Evolutionary conservation across 208 protist species (phyloP).

Genomic region (Acanthamoeba lenticulata): DNA sequence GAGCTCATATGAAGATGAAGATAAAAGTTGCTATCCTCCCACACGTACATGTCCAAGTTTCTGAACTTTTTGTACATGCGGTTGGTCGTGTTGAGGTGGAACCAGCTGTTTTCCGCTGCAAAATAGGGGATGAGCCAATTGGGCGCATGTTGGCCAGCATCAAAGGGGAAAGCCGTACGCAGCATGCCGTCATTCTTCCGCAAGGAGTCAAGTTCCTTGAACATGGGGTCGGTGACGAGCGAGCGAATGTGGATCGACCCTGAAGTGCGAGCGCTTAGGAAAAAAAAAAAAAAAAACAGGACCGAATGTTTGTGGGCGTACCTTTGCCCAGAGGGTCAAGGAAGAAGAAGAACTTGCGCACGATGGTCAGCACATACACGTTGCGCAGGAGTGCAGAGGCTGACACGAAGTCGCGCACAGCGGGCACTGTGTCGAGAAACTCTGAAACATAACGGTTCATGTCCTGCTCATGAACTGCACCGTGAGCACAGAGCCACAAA

Average conservation of each 20-base stretch:
- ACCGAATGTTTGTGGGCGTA: background rate
- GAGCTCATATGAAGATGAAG: background rate
- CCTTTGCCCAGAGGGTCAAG: conserved; percentile 45
- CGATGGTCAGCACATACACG: conserved; percentile 28
- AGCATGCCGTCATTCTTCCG: background rate
- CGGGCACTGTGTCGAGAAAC: conserved; percentile 4
- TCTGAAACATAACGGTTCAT: conserved; percentile 32
- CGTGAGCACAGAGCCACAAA: background rate
- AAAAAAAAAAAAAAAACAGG: background rate
- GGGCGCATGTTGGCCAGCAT: background rate
- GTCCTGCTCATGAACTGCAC: background rate
- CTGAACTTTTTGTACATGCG: background rate
- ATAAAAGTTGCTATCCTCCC: too few species aligned
- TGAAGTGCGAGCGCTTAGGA: background rate
- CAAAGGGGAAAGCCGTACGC: background rate
- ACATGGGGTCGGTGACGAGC: conserved; percentile 24
- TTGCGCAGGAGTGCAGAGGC: background rate
- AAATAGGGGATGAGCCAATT: background rate
- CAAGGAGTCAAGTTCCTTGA: background rate
- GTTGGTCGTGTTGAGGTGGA: background rate
- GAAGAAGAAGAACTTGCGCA: conserved; percentile 30
- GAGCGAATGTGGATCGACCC: conserved; percentile 20
- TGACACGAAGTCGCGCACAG: background rate
- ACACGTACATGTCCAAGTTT: background rate
- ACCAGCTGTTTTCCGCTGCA: background rate